phyloP scores from a whole-genome alignment of 2,329 filamentous ascomycete genomes.

The Byssochlamys sp. region DNA sequence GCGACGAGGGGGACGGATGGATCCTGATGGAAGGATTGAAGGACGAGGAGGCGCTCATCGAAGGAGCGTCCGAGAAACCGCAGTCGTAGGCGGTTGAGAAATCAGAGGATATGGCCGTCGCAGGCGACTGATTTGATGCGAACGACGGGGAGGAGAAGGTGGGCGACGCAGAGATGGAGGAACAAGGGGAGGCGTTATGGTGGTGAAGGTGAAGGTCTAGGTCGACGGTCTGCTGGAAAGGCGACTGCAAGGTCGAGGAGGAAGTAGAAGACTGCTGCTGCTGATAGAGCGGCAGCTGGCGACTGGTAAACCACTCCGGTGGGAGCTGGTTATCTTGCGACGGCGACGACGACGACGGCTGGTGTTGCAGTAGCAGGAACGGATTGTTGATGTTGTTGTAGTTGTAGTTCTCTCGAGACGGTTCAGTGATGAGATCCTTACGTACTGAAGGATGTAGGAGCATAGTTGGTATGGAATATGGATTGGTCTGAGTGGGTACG shows the following conservation, averaged over 20 bases:
- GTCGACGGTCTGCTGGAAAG: conserved; percentile 23
- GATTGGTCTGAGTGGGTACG: conserved; percentile 12
- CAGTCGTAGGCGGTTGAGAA: conserved; percentile 17
- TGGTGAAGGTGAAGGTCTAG: not conserved
- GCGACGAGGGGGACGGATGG: conserved; percentile 23
- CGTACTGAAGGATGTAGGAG: conserved; percentile 30
- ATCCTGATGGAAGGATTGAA: conserved; percentile 29
- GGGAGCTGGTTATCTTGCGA: conserved; percentile 32
- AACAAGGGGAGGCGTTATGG: conserved; percentile 27
- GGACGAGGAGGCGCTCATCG: conserved; percentile 31
- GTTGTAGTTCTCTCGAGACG: conserved; percentile 17
- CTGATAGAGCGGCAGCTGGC: conserved; percentile 1
- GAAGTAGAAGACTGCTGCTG: conserved; percentile 12
- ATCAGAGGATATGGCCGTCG: conserved; percentile 16
- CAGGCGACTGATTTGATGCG: conserved; percentile 19
- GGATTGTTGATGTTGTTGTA: conserved; percentile 13
- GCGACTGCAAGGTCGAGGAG: conserved; percentile 14
- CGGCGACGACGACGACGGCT: conserved; percentile 15
- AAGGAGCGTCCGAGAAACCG: conserved; percentile 26
- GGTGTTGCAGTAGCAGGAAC: conserved; percentile 10
- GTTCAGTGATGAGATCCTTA: conserved; percentile 35
- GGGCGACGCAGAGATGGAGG: conserved; percentile 25
- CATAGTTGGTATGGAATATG: conserved; percentile 23
- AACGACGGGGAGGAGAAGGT: conserved; percentile 20
- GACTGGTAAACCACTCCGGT: conserved; percentile 18